A percentile compares a stretch with the other conserved stretches of the same genome.
Evolutionary conservation across 164 flowering plant species (phyloP).

Genomic region (Aristolochia fimbriata): DNA sequence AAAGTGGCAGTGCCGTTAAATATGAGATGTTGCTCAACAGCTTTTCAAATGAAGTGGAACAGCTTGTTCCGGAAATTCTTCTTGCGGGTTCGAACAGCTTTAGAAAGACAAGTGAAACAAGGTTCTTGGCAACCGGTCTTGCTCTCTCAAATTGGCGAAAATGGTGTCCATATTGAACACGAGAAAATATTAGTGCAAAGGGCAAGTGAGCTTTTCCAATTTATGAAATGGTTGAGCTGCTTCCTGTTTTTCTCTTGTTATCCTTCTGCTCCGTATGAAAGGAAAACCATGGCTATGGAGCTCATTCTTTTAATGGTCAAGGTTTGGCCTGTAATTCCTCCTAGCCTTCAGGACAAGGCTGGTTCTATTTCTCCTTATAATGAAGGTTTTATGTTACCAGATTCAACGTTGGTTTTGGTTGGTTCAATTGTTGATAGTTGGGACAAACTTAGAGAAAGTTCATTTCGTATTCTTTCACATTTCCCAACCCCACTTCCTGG

Average conservation of each 20-base stretch:
- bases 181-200: constrained; percentile 19
- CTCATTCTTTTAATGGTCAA: constrained; percentile 70
- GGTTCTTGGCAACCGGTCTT: constrained; percentile 52
- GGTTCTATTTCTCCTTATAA: constrained; percentile 46
- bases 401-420: constrained; percentile 69
- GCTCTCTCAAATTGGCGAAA: constrained; percentile 7
- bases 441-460: constrained; percentile 85
- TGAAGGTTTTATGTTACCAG: constrained; percentile 54
- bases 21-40: constrained; percentile 92
- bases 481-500: constrained; percentile 97
- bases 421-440: constrained; percentile 95
- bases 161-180: constrained; percentile 11
- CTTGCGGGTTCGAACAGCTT: constrained; percentile 77
- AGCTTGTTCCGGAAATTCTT: constrained; percentile 93
- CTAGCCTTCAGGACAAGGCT: constrained; percentile 14
- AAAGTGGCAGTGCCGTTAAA: constrained; percentile 80
- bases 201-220: constrained; percentile 60
- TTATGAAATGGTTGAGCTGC: constrained; percentile 86
- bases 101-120: constrained; percentile 81
- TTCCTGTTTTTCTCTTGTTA: constrained; percentile 92
- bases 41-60: constrained; percentile 95
- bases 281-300: constrained; percentile 97
- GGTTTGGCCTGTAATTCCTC: constrained; percentile 61
- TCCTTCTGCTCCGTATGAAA: constrained; percentile 97
- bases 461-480: constrained; percentile 70